These are phyloP conservation scores for Fusarium chuoi DNA, from an alignment of 2,329 filamentous ascomycete species.

Conservation along the genomic window DNA sequence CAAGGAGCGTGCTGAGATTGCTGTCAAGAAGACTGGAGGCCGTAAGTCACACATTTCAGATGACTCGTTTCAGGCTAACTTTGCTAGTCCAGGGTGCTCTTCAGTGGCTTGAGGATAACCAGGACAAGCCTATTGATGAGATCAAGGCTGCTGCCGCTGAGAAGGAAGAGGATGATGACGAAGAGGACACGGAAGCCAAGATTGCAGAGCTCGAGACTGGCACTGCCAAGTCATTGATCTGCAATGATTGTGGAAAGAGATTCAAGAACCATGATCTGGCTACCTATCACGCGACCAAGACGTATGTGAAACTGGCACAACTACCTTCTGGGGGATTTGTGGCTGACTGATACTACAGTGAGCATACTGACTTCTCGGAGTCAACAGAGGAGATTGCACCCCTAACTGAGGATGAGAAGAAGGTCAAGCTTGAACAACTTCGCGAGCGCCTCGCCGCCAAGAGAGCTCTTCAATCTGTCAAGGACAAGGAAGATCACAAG, in stretches of 20 bases:
- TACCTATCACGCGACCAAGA: constrained; percentile 91
- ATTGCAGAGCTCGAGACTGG: constrained; percentile 75
- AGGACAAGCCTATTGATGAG: constrained; percentile 87
- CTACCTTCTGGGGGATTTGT: not conserved
- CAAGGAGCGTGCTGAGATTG: constrained; percentile 80
- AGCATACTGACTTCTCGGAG: constrained; percentile 91
- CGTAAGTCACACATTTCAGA: constrained; percentile 61
- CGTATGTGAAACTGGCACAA: constrained; percentile 56
- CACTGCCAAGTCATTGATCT: constrained; percentile 83
- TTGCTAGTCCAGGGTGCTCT: constrained; percentile 84
- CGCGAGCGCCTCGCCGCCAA: constrained; percentile 78
- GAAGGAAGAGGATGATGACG: constrained; percentile 61
- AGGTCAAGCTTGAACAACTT: constrained; percentile 79
- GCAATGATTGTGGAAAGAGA: constrained; percentile 94
- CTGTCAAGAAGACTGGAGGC: constrained; percentile 84
- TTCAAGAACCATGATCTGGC: constrained; percentile 85
- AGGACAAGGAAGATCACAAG: constrained; percentile 85
- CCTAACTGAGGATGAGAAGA: constrained; percentile 91
- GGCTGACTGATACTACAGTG: constrained; percentile 55
- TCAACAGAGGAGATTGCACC: constrained; percentile 93
- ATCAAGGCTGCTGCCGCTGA: constrained; percentile 65
- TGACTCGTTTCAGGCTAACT: constrained; percentile 7
- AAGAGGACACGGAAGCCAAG: constrained; percentile 60
- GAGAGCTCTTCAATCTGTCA: constrained; percentile 71
- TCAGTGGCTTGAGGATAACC: constrained; percentile 93